These are phyloP conservation scores for Xylaria sp. DNA, from an alignment of 2,329 filamentous ascomycete genomes.

Conservation along the genomic window DNA sequence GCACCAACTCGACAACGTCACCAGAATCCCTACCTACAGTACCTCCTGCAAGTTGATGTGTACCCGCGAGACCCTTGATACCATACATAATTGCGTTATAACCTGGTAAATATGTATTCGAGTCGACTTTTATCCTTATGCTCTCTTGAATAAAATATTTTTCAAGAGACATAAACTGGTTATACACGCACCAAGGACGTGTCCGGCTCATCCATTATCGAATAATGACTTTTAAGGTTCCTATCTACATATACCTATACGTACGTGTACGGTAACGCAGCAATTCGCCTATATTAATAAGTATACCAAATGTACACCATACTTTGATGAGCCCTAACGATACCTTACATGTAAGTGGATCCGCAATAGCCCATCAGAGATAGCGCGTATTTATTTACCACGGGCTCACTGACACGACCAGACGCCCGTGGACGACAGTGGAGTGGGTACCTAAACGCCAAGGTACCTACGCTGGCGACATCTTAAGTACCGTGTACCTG, in stretches of 20 bases:
- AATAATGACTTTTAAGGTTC: not conserved
- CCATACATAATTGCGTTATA: not conserved
- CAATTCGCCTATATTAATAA: not conserved
- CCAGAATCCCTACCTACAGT: conserved; percentile 28
- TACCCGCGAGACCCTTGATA: conserved; percentile 1
- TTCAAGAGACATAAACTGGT: too few relatives aligned
- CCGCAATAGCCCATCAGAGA: conserved; percentile 5
- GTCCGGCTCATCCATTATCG: not conserved
- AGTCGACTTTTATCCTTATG: too few relatives aligned
- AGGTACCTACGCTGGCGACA: not conserved
- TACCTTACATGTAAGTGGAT: conserved; percentile 5
- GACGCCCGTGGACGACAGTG: not conserved
- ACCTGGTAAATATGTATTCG: too few relatives aligned
- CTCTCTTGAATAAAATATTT: too few relatives aligned
- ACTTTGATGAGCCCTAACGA: not conserved
- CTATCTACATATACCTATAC: not conserved
- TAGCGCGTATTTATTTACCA: not conserved
- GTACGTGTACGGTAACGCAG: not conserved
- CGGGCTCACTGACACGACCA: conserved; percentile 2
- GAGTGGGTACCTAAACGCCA: not conserved
- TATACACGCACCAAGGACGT: not conserved
- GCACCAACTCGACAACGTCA: conserved; percentile 52
- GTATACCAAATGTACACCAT: not conserved
- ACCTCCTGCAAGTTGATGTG: not conserved
- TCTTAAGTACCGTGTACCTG: conserved; percentile 8